Evolutionary conservation across 164 flowering plant genomes (phyloP).

Genomic region (Protea cynaroides): DNA sequence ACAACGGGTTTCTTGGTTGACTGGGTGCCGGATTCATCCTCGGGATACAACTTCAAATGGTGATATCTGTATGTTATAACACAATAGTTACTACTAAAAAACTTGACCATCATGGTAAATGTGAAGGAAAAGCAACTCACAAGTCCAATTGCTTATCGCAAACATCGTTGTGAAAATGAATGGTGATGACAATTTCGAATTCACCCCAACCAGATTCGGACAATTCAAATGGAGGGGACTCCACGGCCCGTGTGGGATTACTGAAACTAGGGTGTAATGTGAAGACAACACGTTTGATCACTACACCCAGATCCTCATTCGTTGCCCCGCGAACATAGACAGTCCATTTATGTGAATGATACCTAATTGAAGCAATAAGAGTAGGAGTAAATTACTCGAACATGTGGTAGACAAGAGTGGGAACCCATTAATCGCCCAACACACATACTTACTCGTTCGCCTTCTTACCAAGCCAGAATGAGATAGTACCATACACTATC

Average conservation of each 20-base stretch:
- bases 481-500: constrained; percentile 63
- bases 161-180: constrained; percentile 66
- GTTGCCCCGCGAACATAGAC: constrained; percentile 82
- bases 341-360: constrained; percentile 83
- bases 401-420: not conserved
- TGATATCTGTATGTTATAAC: constrained; percentile 44
- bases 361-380: constrained; percentile 27
- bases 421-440: not conserved
- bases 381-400: constrained; percentile 5
- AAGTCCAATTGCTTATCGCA: constrained; percentile 74
- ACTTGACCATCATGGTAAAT: not conserved
- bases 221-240: constrained; percentile 74
- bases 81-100: not conserved
- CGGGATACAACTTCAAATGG: constrained; percentile 77
- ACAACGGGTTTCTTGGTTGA: constrained; percentile 87
- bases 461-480: constrained; percentile 88
- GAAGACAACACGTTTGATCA: constrained; percentile 64
- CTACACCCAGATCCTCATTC: constrained; percentile 76
- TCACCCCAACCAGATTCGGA: constrained; percentile 93
- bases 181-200: constrained; percentile 79
- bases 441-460: constrained; percentile 68
- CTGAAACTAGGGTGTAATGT: constrained; percentile 84
- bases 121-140: constrained; percentile 38
- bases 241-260: constrained; percentile 75
- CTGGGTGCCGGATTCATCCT: constrained; percentile 73